phyloP scores from a whole-genome alignment of 2,329 filamentous ascomycete genomes.

The Plenodomus lindquistii region DNA sequence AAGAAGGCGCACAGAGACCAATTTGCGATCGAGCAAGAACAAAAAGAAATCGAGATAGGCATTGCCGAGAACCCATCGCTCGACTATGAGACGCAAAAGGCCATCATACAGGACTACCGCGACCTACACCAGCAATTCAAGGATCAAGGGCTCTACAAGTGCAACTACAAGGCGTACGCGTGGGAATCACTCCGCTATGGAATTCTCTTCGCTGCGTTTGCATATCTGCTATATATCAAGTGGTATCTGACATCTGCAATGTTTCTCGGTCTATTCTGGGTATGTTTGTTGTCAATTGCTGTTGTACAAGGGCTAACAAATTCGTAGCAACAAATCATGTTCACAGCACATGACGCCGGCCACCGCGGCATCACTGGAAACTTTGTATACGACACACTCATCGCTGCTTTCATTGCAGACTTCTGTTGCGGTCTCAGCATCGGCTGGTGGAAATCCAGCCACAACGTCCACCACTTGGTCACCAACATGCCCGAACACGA shows the following conservation, averaged over 20 bases:
- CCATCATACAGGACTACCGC: slow-evolving; percentile 61
- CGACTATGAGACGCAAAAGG: slow-evolving; percentile 58
- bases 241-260: slow-evolving; percentile 64
- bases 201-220: slow-evolving; percentile 55
- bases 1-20: slow-evolving; percentile 29
- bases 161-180: slow-evolving; percentile 61
- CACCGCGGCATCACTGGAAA: slow-evolving; percentile 65
- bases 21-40: slow-evolving; percentile 40
- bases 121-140: slow-evolving; percentile 59
- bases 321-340: slow-evolving; percentile 67
- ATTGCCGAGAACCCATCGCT: slow-evolving; percentile 53
- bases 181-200: slow-evolving; percentile 62
- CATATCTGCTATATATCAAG: slow-evolving; percentile 50
- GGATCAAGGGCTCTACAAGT: slow-evolving; percentile 62
- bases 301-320: slow-evolving; percentile 9
- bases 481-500: slow-evolving; percentile 62
- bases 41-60: slow-evolving; percentile 45
- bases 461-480: slow-evolving; percentile 70
- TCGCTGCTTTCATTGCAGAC: slow-evolving; percentile 66
- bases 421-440: slow-evolving; percentile 69
- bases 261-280: slow-evolving; percentile 66
- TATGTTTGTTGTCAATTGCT: slow-evolving; percentile 32
- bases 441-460: slow-evolving; percentile 71
- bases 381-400: slow-evolving; percentile 62
- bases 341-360: slow-evolving; percentile 67